These are phyloP conservation scores for Benincasa hispida DNA, from an alignment of 306 rosid species.

Conservation along the genomic window DNA sequence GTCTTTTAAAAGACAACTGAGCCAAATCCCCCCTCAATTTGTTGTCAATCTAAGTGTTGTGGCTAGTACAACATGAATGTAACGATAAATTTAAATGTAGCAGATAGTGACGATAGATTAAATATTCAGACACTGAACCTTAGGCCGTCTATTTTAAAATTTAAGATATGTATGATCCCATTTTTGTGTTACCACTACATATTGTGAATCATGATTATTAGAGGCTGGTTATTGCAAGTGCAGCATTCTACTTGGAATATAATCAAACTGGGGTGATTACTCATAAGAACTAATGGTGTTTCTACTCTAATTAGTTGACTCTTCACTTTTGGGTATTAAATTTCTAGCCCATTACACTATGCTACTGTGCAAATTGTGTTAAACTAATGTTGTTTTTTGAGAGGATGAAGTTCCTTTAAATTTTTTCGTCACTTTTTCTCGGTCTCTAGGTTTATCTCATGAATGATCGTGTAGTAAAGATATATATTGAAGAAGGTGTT, in stretches of 20 bases:
- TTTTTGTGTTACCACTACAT: background rate
- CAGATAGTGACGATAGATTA: background rate
- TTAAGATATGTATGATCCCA: background rate
- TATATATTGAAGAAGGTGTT: slow-evolving; percentile 79
- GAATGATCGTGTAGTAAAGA: slow-evolving; percentile 49
- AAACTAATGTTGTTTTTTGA: background rate
- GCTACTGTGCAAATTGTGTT: background rate
- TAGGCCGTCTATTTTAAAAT: background rate
- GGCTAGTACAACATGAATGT: background rate
- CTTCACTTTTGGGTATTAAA: background rate
- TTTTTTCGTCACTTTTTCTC: slow-evolving; percentile 12
- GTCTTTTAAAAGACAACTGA: background rate
- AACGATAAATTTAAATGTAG: background rate
- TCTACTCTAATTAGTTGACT: background rate
- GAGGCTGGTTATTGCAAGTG: background rate
- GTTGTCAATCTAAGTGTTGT: background rate
- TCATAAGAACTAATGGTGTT: background rate
- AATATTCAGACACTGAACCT: background rate
- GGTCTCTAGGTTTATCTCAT: slow-evolving; percentile 63
- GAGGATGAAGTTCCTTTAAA: slow-evolving; percentile 4
- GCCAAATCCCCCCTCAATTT: background rate
- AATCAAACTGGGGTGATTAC: background rate
- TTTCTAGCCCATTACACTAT: background rate
- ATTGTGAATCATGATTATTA: background rate
- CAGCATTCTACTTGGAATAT: background rate